These are phyloP conservation scores for Plasmopara viticola DNA, from an alignment of 352 stramenopile species.

Conservation along the genomic window DNA sequence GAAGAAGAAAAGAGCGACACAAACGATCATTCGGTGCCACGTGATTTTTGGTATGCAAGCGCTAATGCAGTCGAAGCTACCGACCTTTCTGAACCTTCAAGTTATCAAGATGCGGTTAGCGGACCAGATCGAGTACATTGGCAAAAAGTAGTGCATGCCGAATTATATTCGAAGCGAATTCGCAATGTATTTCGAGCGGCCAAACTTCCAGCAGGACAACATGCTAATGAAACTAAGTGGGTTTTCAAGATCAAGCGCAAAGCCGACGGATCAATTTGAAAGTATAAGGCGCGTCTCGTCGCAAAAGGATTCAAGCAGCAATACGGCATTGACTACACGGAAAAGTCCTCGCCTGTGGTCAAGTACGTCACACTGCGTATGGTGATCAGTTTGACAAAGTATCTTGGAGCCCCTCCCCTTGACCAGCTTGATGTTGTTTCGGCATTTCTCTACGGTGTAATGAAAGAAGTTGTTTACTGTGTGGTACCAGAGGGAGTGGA, in stretches of 20 bases:
- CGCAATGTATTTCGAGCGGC: background rate
- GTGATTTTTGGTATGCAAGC: slow-evolving; percentile 1
- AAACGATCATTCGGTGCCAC: slow-evolving; percentile 5
- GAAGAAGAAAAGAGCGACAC: slow-evolving; percentile 1
- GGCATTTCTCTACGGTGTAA: slow-evolving; percentile 8
- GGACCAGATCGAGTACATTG: too few relatives aligned
- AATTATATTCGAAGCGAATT: too few relatives aligned
- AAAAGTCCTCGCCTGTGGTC: background rate
- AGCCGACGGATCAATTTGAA: slow-evolving; percentile 29
- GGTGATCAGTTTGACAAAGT: slow-evolving; percentile 2
- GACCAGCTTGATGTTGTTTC: slow-evolving; percentile 12
- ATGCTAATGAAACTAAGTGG: slow-evolving; percentile 8
- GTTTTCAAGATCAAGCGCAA: slow-evolving; percentile 41
- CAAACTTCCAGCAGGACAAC: slow-evolving; percentile 6
- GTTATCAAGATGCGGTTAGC: too few relatives aligned
- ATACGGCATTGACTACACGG: background rate
- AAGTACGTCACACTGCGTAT: slow-evolving; percentile 1
- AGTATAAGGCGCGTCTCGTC: background rate
- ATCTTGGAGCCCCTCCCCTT: slow-evolving; percentile 1
- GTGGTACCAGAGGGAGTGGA: background rate
- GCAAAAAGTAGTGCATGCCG: too few relatives aligned
- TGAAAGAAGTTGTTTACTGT: slow-evolving; percentile 7
- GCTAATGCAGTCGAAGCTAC: too few relatives aligned
- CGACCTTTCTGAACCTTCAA: too few relatives aligned
- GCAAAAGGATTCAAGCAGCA: too few relatives aligned